phyloP scores from a whole-genome alignment of 345 rosid genomes.

The Eucalyptus caleyi region DNA sequence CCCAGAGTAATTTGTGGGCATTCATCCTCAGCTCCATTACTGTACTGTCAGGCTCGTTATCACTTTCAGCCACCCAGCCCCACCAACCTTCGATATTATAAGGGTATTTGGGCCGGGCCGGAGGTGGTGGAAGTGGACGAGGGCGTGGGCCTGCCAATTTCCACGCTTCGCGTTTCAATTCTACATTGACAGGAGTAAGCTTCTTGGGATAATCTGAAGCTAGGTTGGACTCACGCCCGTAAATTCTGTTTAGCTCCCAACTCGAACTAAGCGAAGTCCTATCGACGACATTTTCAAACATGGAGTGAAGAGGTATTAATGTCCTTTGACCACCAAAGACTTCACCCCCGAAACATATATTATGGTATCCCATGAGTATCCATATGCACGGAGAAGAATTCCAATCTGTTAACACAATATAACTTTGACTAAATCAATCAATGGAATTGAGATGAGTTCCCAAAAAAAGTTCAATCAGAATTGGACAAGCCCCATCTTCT shows the following conservation, averaged over 20 bases:
- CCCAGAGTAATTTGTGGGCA: conserved; percentile 95
- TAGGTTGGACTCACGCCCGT: conserved; percentile 74
- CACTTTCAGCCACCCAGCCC: conserved; percentile 99
- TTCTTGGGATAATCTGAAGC: conserved; percentile 20
- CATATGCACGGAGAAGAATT: conserved; percentile 87
- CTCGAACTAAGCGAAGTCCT: conserved; percentile 74
- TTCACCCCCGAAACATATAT: conserved; percentile 94
- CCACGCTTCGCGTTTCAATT: conserved; percentile 47
- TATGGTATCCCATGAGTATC: conserved; percentile 82
- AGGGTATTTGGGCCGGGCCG: conserved; percentile 73
- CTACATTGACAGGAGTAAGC: conserved; percentile 41
- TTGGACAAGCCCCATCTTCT: background rate
- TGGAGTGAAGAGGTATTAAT: conserved; percentile 72
- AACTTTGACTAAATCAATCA: background rate
- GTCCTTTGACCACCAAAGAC: conserved; percentile 95
- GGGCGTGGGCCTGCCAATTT: conserved; percentile 71
- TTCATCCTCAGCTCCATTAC: conserved; percentile 93
- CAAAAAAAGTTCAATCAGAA: background rate
- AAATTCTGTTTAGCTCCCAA: conserved; percentile 86
- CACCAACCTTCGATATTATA: conserved; percentile 98
- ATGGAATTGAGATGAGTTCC: background rate
- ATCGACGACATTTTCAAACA: conserved; percentile 89
- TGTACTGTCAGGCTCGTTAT: conserved; percentile 94
- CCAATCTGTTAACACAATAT: conserved; percentile 48
- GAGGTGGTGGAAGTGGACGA: conserved; percentile 97